phyloP scores from a whole-genome alignment of 2,329 filamentous ascomycete genomes.

The Zelopaecilomyces penicillatus region DNA sequence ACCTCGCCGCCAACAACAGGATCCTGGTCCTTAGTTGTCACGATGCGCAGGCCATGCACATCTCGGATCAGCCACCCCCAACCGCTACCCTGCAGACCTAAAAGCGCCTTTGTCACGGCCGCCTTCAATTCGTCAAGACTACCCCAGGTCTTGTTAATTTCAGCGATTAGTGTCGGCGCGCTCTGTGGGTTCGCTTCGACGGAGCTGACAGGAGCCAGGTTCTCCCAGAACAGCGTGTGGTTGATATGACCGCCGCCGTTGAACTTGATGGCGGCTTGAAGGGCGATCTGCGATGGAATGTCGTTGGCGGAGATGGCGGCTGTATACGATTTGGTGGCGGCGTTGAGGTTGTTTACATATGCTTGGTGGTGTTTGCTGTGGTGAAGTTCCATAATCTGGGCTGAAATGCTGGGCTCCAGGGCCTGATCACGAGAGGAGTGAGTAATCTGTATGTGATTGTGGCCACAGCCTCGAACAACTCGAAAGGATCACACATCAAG shows the following conservation, averaged over 20 bases:
- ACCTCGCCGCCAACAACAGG: constrained; percentile 55
- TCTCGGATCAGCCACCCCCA: constrained; percentile 82
- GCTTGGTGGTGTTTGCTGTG: constrained; percentile 73
- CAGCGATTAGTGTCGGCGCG: constrained; percentile 50
- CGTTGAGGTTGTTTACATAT: constrained; percentile 70
- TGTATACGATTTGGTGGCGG: constrained; percentile 51
- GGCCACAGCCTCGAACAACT: not conserved
- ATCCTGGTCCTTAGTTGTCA: constrained; percentile 83
- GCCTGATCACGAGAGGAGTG: constrained; percentile 36
- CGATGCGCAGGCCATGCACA: constrained; percentile 53
- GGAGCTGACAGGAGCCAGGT: constrained; percentile 55
- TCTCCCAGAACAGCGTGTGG: constrained; percentile 88
- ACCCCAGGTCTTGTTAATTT: constrained; percentile 62
- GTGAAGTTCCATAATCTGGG: constrained; percentile 74
- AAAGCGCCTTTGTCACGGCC: constrained; percentile 55
- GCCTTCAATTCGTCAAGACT: constrained; percentile 56
- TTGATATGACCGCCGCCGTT: constrained; percentile 91
- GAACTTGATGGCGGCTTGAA: constrained; percentile 72
- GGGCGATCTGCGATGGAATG: constrained; percentile 54
- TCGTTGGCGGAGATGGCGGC: constrained; percentile 48
- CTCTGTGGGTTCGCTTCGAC: constrained; percentile 46
- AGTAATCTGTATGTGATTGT: not conserved
- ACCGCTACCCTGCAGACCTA: constrained; percentile 72
- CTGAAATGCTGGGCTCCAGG: constrained; percentile 65
- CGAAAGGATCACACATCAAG: constrained; percentile 38